Evolutionary conservation across 2,329 filamentous ascomycete genomes (phyloP).

Genomic region (Cladosporium sphaerospermum): DNA sequence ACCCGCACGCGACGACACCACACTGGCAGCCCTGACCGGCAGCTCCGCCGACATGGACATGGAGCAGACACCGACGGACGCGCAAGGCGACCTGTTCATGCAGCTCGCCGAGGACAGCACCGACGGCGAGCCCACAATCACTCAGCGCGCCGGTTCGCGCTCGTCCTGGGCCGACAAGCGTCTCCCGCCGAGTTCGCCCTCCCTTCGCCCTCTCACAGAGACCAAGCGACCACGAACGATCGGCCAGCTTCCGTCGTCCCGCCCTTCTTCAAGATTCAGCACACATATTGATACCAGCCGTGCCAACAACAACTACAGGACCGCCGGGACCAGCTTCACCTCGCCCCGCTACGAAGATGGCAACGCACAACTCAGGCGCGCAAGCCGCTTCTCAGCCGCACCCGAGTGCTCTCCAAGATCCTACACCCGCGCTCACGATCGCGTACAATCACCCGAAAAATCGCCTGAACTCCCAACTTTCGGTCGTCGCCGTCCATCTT

Average conservation of each 20-base stretch:
- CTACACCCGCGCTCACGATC: slow-evolving; percentile 12
- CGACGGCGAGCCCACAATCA: slow-evolving; percentile 5
- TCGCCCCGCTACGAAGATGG: slow-evolving; percentile 17
- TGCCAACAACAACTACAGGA: slow-evolving; percentile 16
- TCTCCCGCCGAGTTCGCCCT: slow-evolving; percentile 13
- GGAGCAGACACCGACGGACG: slow-evolving; percentile 9
- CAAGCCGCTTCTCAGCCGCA: slow-evolving; percentile 16
- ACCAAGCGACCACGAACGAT: slow-evolving; percentile 19
- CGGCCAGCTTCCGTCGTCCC: slow-evolving; percentile 13
- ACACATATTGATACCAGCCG: slow-evolving; percentile 18
- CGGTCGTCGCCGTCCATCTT: slow-evolving; percentile 22
- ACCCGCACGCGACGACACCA: slow-evolving; percentile 1
- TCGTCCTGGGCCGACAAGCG: slow-evolving; percentile 48
- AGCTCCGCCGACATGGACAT: neutral
- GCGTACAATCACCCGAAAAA: slow-evolving; percentile 22
- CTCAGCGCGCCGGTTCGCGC: slow-evolving; percentile 39
- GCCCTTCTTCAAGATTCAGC: slow-evolving; percentile 19
- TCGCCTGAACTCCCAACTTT: slow-evolving; percentile 23
- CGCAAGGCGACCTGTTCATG: slow-evolving; percentile 25
- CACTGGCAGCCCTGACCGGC: slow-evolving; percentile 7
- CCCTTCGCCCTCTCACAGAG: slow-evolving; percentile 3
- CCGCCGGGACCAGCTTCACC: slow-evolving; percentile 12
- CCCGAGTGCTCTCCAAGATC: slow-evolving; percentile 19
- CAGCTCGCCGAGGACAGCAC: slow-evolving; percentile 24
- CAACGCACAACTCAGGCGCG: slow-evolving; percentile 19